A percentile compares a stretch with the other conserved stretches of the same genome.
Evolutionary conservation across 371 early-diverging fungal genomes (phyloP).

Genomic region (Syncephalastrum sp.): DNA sequence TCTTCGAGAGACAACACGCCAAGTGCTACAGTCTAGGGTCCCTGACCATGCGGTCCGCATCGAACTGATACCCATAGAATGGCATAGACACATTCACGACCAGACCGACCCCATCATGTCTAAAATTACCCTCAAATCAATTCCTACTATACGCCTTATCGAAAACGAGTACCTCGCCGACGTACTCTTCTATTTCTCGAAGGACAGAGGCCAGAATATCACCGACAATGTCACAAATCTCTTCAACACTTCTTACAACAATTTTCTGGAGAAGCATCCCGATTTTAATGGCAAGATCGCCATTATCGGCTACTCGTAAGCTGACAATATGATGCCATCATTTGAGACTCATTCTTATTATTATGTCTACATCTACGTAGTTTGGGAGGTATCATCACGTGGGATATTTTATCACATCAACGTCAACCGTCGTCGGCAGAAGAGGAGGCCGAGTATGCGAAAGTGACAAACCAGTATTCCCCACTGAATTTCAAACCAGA

Average conservation of each 20-base stretch:
- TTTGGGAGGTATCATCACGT: conserved; percentile 66
- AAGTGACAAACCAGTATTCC: conserved; percentile 47
- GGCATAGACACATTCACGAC: conserved; percentile 57
- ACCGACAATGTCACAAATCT: conserved; percentile 53
- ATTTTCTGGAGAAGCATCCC: conserved; percentile 54
- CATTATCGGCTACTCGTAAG: conserved; percentile 60
- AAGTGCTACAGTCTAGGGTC: conserved; percentile 54
- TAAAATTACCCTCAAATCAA: conserved; percentile 65
- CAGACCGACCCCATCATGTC: conserved; percentile 42
- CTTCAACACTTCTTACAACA: conserved; percentile 56
- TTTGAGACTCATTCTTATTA: neutral
- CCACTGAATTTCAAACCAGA: conserved; percentile 53
- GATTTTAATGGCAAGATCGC: conserved; percentile 58
- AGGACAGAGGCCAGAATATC: conserved; percentile 57
- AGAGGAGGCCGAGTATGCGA: conserved; percentile 27
- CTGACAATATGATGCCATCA: neutral
- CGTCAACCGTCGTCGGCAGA: conserved; percentile 17
- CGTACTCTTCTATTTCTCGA: conserved; percentile 59
- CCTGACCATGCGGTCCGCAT: conserved; percentile 46
- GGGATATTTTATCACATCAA: conserved; percentile 60
- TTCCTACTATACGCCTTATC: conserved; percentile 60
- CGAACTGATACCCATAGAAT: conserved; percentile 57
- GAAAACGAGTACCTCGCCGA: conserved; percentile 72
- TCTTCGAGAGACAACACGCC: conserved; percentile 53
- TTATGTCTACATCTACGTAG: conserved; percentile 7